Percentiles rank a stretch among this genome's conserved stretches.
Evolutionary conservation across 306 rosid genomes (phyloP).

Genomic region (Lupinus albus): DNA sequence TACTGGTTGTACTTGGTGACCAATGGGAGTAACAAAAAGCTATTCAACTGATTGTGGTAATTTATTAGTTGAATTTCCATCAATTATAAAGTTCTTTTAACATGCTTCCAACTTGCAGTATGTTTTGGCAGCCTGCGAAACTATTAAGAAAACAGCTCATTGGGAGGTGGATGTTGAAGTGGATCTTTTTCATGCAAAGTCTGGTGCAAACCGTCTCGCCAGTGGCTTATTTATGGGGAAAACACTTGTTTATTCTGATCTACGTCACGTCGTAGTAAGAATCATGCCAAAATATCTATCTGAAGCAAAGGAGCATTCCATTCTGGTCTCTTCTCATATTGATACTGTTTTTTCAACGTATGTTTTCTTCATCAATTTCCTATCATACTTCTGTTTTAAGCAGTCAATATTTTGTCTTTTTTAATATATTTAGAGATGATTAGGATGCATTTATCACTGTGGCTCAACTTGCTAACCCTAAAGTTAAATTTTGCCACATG

Average conservation of each 20-base stretch:
- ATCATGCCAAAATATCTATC: constrained; percentile 76
- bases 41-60: not conserved
- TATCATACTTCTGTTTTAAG: constrained; percentile 33
- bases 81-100: constrained; percentile 14
- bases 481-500: not conserved
- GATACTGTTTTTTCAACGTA: constrained; percentile 95
- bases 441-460: no score
- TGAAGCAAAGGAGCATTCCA: constrained; percentile 71
- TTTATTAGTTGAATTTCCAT: no score
- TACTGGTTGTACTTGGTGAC: constrained; percentile 2
- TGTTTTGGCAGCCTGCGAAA: constrained; percentile 69
- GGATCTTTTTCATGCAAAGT: constrained; percentile 68
- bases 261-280: constrained; percentile 68
- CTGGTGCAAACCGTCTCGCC: constrained; percentile 67
- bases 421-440: constrained; percentile 1
- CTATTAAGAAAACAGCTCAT: constrained; percentile 75
- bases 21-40: constrained; percentile 7
- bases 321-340: constrained; percentile 93
- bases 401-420: constrained; percentile 16
- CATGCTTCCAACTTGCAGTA: constrained; percentile 58
- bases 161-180: constrained; percentile 99
- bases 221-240: constrained; percentile 78
- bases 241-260: constrained; percentile 84
- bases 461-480: no score
- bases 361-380: constrained; percentile 48